phyloP scores from a whole-genome alignment of 495 filamentous ascomycete genomes.

The Talaromyces adpressus region DNA sequence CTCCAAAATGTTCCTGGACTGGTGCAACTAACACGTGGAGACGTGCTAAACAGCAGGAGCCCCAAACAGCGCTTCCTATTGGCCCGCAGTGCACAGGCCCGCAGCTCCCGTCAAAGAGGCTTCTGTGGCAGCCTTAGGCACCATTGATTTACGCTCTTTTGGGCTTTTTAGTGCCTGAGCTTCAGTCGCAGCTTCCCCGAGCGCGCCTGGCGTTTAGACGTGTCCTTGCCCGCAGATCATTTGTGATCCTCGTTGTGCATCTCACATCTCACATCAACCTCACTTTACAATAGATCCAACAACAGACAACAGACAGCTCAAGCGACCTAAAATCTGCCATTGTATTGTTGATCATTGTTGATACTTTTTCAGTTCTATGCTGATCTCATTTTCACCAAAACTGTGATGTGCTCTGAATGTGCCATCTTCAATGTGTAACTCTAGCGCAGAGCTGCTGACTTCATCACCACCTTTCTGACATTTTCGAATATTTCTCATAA shows the following conservation, averaged over 20 bases:
- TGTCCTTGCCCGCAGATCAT: neutral
- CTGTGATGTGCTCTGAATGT: neutral
- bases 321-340: neutral
- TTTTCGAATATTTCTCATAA: neutral
- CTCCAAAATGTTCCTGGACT: neutral
- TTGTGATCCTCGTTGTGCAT: neutral
- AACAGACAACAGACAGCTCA: neutral
- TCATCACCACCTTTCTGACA: neutral
- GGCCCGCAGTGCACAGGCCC: neutral
- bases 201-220: neutral
- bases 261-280: neutral
- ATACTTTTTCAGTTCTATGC: neutral
- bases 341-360: neutral
- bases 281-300: neutral
- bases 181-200: slow-evolving; percentile 4
- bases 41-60: neutral
- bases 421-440: neutral
- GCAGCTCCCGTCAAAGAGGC: neutral
- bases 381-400: neutral
- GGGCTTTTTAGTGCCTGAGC: neutral
- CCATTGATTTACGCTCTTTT: neutral
- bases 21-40: neutral
- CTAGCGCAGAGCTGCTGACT: neutral
- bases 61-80: neutral
- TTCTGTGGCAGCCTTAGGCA: neutral